A percentile compares a stretch with the other conserved stretches of the same genome.
Evolutionary conservation across 2,329 filamentous ascomycete species (phyloP).

Genomic region (Calonectria multiphialidica): DNA sequence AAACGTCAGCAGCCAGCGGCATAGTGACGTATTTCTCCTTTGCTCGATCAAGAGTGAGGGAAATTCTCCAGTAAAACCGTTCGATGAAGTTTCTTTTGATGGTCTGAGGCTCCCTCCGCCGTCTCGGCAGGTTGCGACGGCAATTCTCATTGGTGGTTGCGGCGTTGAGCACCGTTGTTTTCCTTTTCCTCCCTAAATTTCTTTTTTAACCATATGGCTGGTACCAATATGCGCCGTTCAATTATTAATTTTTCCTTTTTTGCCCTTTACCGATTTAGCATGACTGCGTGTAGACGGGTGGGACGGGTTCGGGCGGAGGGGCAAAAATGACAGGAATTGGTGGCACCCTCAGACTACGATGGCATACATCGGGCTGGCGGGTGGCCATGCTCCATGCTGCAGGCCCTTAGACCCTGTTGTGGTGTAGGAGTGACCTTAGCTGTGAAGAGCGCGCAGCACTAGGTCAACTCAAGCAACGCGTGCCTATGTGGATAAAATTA

Average conservation of each 20-base stretch:
- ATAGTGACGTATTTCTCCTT: constrained; percentile 17
- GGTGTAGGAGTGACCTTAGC: not conserved
- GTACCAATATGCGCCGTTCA: no score
- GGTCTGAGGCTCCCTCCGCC: constrained; percentile 26
- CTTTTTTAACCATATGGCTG: not conserved
- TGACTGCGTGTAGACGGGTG: not conserved
- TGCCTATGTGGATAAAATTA: constrained; percentile 20
- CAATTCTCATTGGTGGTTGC: constrained; percentile 2
- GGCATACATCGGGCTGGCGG: not conserved
- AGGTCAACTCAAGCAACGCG: not conserved
- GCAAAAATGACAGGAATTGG: not conserved
- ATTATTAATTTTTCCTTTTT: no score
- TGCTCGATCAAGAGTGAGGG: constrained; percentile 17
- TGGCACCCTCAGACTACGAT: constrained; percentile 1
- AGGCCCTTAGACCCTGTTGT: constrained; percentile 1
- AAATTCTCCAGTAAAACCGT: constrained; percentile 35
- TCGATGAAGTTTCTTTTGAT: constrained; percentile 40
- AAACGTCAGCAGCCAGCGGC: constrained; percentile 29
- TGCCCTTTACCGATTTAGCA: not conserved
- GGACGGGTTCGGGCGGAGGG: not conserved
- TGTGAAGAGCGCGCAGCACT: constrained; percentile 11
- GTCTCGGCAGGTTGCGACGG: constrained; percentile 15
- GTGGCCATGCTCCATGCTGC: constrained; percentile 3
- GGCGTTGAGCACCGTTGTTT: not conserved
- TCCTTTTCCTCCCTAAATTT: not conserved